Conservation (phyloP, 1,284 basidiomycete genomes). For the Veloboletus limbatus region DNA sequence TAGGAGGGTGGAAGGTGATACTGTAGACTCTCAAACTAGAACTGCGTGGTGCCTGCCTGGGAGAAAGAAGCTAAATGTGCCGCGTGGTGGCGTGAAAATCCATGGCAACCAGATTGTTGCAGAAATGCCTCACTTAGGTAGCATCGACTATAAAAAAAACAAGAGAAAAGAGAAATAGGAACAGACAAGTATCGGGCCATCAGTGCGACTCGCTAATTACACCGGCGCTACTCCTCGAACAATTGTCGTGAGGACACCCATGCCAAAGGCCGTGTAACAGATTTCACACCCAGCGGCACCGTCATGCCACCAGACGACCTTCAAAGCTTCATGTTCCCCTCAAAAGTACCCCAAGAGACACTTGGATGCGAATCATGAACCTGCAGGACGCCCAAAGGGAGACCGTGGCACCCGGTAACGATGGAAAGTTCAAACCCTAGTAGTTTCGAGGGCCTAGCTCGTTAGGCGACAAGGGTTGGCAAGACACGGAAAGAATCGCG, state of each 20-base stretch:
- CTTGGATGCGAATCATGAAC: neutral
- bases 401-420: constrained; percentile 1
- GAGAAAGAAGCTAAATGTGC: constrained; percentile 25
- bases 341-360: neutral
- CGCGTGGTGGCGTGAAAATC: constrained; percentile 31
- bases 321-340: neutral
- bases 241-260: too few relatives aligned
- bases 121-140: constrained; percentile 8
- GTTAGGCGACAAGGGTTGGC: constrained; percentile 11
- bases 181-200: neutral
- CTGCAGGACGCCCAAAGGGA: too few relatives aligned
- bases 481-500: constrained; percentile 4
- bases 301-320: neutral
- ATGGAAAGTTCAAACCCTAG: constrained; percentile 2
- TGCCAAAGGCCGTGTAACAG: neutral
- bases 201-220: neutral
- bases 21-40: constrained; percentile 3
- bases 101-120: constrained; percentile 13
- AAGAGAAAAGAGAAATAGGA: constrained; percentile 3
- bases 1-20: constrained; percentile 6
- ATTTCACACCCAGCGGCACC: constrained; percentile 20
- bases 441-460: constrained; percentile 7
- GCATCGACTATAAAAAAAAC: constrained; percentile 6
- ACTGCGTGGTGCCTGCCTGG: constrained; percentile 18
- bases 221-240: too few relatives aligned